Conservation (phyloP, 2,329 filamentous ascomycete genomes). For the Exophiala viscosa region DNA sequence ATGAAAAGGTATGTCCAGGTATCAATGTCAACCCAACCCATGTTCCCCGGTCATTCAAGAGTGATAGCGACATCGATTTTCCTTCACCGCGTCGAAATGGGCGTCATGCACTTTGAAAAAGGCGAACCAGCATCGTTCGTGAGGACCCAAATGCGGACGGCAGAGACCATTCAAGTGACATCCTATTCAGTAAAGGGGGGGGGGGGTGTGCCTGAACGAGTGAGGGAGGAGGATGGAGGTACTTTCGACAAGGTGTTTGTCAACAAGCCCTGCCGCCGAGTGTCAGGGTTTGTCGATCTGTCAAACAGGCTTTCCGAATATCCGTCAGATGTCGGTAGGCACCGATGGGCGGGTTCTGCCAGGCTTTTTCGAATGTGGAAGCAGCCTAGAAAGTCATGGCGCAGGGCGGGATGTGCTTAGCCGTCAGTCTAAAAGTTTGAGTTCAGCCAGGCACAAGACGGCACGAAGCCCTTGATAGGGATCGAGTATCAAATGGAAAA, state of each 20-base stretch:
- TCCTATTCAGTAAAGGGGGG: no score
- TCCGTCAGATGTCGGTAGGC: no score
- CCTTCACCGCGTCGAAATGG: neutral
- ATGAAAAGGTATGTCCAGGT: neutral
- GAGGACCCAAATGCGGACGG: neutral
- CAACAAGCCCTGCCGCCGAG: no score
- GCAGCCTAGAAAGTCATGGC: slow-evolving; percentile 1
- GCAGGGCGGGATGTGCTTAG: slow-evolving; percentile 6
- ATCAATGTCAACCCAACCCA: neutral
- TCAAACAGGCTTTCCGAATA: no score
- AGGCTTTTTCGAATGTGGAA: neutral
- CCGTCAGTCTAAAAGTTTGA: slow-evolving; percentile 9
- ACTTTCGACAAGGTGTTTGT: no score
- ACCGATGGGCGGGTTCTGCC: neutral
- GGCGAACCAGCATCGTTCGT: neutral
- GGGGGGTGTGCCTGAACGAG: no score
- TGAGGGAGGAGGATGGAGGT: no score
- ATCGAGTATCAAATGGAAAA: neutral
- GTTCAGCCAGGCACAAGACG: neutral
- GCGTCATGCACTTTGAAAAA: neutral
- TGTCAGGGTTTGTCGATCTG: no score
- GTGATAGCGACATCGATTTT: neutral
- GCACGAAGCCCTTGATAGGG: neutral
- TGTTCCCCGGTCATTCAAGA: neutral
- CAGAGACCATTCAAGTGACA: neutral